Conservation (phyloP, 2,329 filamentous ascomycete genomes). For the Chrysosporium queenslandicum region DNA sequence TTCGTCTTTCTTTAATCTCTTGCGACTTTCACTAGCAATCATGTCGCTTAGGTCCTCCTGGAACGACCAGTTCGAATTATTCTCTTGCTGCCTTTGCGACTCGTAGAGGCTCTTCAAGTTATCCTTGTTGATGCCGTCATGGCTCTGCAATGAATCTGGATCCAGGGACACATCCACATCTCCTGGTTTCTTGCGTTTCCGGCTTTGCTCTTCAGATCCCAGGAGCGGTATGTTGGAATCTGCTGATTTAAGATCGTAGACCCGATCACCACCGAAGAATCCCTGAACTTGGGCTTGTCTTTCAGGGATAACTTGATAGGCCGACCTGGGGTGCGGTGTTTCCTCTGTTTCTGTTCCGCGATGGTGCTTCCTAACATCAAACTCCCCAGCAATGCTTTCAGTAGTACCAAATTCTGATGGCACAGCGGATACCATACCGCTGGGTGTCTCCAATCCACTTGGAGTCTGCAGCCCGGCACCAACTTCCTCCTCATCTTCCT, state of each 20-base stretch:
- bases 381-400: constrained; percentile 71
- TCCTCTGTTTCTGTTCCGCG: constrained; percentile 85
- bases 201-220: constrained; percentile 63
- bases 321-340: constrained; percentile 59
- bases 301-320: constrained; percentile 85
- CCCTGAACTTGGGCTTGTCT: constrained; percentile 74
- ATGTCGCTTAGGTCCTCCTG: constrained; percentile 91
- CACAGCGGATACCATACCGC: constrained; percentile 67
- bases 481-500: constrained; percentile 53
- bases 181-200: constrained; percentile 90
- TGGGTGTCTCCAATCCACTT: constrained; percentile 67
- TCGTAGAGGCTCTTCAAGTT: constrained; percentile 74
- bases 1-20: constrained; percentile 79
- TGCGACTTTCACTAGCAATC: constrained; percentile 87
- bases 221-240: constrained; percentile 58
- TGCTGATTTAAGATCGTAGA: constrained; percentile 69
- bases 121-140: constrained; percentile 74
- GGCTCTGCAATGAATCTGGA: constrained; percentile 63
- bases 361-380: constrained; percentile 80
- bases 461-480: constrained; percentile 61
- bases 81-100: constrained; percentile 52
- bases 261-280: constrained; percentile 91
- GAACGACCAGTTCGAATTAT: constrained; percentile 61
- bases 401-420: constrained; percentile 68
- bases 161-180: constrained; percentile 91